Percentiles rank a stretch among this genome's conserved stretches.
phyloP scores from a whole-genome alignment of 805 yeast species.

The Saturnispora hagleri region DNA sequence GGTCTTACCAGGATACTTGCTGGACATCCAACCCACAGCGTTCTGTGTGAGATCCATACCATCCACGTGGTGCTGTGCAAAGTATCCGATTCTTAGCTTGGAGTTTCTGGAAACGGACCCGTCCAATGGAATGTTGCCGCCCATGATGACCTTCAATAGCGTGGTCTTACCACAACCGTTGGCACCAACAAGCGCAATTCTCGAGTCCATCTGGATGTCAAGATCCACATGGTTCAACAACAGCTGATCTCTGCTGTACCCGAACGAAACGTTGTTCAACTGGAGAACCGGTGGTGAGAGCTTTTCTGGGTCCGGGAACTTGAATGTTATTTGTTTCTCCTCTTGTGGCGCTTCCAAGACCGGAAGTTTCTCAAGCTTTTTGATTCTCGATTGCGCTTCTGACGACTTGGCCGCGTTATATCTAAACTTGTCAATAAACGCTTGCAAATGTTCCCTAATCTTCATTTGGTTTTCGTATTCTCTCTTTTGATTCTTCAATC shows the following conservation, averaged over 20 bases:
- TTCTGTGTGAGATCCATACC: constrained; percentile 81
- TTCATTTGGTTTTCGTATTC: constrained; percentile 99
- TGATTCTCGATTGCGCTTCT: constrained; percentile 97
- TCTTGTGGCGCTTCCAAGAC: constrained; percentile 89
- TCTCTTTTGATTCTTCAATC: constrained; percentile 83
- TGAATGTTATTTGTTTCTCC: constrained; percentile 74
- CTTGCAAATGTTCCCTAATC: constrained; percentile 84
- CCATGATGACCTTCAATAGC: constrained; percentile 77
- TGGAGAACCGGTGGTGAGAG: constrained; percentile 91
- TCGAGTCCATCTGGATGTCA: constrained; percentile 86
- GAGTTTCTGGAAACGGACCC: constrained; percentile 78
- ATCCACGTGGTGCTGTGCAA: constrained; percentile 98
- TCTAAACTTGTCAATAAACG: constrained; percentile 90
- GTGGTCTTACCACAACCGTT: constrained; percentile 99
- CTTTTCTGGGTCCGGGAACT: constrained; percentile 91
- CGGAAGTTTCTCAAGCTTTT: constrained; percentile 92
- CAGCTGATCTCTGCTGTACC: constrained; percentile 59
- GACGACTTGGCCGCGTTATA: constrained; percentile 96
- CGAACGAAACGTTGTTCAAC: constrained; percentile 77
- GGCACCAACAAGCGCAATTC: constrained; percentile 97
- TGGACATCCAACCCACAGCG: constrained; percentile 93
- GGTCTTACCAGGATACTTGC: constrained; percentile 80
- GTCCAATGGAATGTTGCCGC: constrained; percentile 57
- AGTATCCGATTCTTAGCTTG: constrained; percentile 86
- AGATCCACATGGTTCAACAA: constrained; percentile 71